Evolutionary conservation across 2,329 filamentous ascomycete species (phyloP), one percentile per base, ranked within the genome.

Genomic region (Cytospora piceicola): DNA sequence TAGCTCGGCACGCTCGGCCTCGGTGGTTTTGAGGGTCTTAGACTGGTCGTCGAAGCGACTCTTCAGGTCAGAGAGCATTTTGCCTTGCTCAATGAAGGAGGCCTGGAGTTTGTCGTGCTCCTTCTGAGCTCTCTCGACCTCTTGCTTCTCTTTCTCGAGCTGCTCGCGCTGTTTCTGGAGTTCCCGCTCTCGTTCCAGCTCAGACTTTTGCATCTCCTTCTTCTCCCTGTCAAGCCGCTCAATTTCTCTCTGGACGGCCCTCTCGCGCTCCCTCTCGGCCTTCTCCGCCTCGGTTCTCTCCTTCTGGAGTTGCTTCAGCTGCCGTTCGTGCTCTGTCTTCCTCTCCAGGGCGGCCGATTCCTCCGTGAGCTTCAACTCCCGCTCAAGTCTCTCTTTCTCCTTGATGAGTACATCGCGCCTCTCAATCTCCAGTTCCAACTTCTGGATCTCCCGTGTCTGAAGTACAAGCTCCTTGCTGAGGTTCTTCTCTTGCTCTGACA

Each of bases 21-120:
- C 58, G 51, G 32, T 59, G 39, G 46, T 49, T 59, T 67, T 52
- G 30, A 52, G 66, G 62, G 30, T 60, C 68, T 9, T 69, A 54
- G 51, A 52, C 65, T 53, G 71, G 34, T 70, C 70, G 54, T 71
- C 70, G 51, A 72, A 67, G 11, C 72, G 70, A 15, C 67, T 69
- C 67, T 73, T 73, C 66, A 67, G 70, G 46, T 68, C 67, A 4
- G 59, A 56, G 53, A 74, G 64, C n/a, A 68, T 62, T 55, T 59
- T 65, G 32, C 67, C 67, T 29, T 68, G 67, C 29, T 68, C 67
- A 51, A 68, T 58, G 55, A 68, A 68, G 9, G 61, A 64, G 58
- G 34, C 60, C 27, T 67, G 64, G 15, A 68, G 58, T 17, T 54
- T 53, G 22, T 68, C 67, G 17, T 64, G 64, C 53, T 68, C 64